Percentiles rank a stretch among this genome's conserved stretches.
phyloP scores from a whole-genome alignment of 75 land plant species.

The Pseudotsuga menziesii region DNA sequence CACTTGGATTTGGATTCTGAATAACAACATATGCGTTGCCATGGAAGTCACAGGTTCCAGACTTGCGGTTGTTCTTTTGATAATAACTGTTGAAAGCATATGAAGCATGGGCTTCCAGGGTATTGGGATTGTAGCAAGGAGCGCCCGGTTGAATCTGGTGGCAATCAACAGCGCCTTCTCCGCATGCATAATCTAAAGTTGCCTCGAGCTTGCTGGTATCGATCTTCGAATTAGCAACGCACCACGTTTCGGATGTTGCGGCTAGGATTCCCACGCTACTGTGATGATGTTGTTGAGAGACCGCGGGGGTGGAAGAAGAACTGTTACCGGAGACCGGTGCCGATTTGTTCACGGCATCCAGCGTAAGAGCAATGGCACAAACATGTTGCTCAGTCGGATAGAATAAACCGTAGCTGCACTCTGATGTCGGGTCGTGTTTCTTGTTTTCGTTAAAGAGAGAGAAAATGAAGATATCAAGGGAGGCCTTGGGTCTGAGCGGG shows the following conservation, averaged over 20 bases:
- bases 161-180: slow-evolving; percentile 73
- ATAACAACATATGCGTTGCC: slow-evolving; percentile 54
- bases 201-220: slow-evolving; percentile 40
- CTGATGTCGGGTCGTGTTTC: too few species aligned
- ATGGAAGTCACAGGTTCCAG: slow-evolving; percentile 66
- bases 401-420: too few species aligned
- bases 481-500: too few species aligned
- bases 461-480: too few species aligned
- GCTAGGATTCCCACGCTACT: background rate
- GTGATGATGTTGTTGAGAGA: too few species aligned
- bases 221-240: slow-evolving; percentile 47
- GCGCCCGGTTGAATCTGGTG: slow-evolving; percentile 50
- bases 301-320: too few species aligned
- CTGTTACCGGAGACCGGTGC: too few species aligned
- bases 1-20: slow-evolving; percentile 24
- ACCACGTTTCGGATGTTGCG: slow-evolving; percentile 23
- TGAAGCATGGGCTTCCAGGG: slow-evolving; percentile 8
- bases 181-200: slow-evolving; percentile 73
- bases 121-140: slow-evolving; percentile 62
- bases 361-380: too few species aligned
- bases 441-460: too few species aligned
- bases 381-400: too few species aligned
- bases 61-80: slow-evolving; percentile 43
- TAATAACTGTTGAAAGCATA: slow-evolving; percentile 83
- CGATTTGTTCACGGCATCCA: too few species aligned